Conservation (phyloP, 495 filamentous ascomycete genomes). For the Xylaria intraflava region DNA sequence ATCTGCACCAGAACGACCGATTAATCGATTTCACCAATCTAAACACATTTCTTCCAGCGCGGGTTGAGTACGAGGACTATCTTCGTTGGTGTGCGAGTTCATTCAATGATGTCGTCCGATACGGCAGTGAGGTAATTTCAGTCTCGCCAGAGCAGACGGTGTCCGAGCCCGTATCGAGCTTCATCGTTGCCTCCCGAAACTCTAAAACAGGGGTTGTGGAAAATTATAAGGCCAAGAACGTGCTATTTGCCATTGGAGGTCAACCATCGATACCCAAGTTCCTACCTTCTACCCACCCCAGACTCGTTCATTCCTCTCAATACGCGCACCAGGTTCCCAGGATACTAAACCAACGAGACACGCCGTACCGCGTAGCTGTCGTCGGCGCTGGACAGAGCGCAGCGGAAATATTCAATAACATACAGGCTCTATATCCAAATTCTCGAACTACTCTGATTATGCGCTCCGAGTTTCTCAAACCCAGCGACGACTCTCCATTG, state of each 20-base stretch:
- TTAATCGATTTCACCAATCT: conserved; percentile 87
- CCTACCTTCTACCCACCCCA: conserved; percentile 53
- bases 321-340: conserved; percentile 60
- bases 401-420: conserved; percentile 89
- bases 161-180: conserved; percentile 41
- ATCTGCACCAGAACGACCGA: conserved; percentile 69
- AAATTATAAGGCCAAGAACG: conserved; percentile 57
- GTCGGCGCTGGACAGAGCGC: conserved; percentile 87
- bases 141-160: conserved; percentile 40
- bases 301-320: conserved; percentile 83
- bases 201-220: conserved; percentile 26
- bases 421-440: conserved; percentile 76
- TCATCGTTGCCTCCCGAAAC: conserved; percentile 39
- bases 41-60: conserved; percentile 76
- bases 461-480: conserved; percentile 69
- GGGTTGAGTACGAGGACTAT: conserved; percentile 92
- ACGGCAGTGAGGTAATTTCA: conserved; percentile 67
- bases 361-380: conserved; percentile 68
- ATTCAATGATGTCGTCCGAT: conserved; percentile 73
- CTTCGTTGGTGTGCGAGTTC: conserved; percentile 82
- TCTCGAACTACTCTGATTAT: conserved; percentile 71
- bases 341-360: conserved; percentile 51
- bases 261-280: conserved; percentile 66
- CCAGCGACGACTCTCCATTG: conserved; percentile 95
- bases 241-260: conserved; percentile 81